Evolutionary conservation across 108 stramenopile species (phyloP).

Genomic region (Schizochytrium sp.): DNA sequence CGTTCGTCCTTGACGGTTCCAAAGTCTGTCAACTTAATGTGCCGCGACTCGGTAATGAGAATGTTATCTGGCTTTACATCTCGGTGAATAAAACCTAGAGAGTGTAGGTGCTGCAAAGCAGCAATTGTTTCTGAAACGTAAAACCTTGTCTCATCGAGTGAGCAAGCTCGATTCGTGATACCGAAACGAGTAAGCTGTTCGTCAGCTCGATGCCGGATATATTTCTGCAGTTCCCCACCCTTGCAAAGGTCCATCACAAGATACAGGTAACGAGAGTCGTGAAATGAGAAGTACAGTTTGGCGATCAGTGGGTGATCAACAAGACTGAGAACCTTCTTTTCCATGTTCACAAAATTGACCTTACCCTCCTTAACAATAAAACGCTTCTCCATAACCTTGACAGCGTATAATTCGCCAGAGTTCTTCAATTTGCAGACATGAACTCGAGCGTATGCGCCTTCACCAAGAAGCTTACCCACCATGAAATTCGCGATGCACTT

Average conservation of each 20-base stretch:
- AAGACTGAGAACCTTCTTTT: slow-evolving; percentile 57
- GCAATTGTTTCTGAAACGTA: slow-evolving; percentile 64
- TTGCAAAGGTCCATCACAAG: slow-evolving; percentile 65
- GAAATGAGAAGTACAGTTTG: slow-evolving; percentile 69
- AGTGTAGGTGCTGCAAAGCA: slow-evolving; percentile 72
- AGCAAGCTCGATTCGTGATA: neutral
- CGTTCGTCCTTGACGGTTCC: slow-evolving; percentile 62
- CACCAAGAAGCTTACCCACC: slow-evolving; percentile 71
- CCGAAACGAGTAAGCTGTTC: neutral
- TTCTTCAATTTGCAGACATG: slow-evolving; percentile 64
- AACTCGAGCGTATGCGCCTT: slow-evolving; percentile 74
- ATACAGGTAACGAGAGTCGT: slow-evolving; percentile 65
- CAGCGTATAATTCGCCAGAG: slow-evolving; percentile 24
- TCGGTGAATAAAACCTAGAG: slow-evolving; percentile 76
- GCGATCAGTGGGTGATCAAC: slow-evolving; percentile 66
- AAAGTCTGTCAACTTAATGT: slow-evolving; percentile 72
- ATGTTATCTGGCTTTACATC: slow-evolving; percentile 77
- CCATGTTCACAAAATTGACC: slow-evolving; percentile 62
- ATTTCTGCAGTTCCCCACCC: slow-evolving; percentile 62
- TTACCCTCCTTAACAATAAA: slow-evolving; percentile 61
- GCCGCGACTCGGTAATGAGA: slow-evolving; percentile 62
- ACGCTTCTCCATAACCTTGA: slow-evolving; percentile 66
- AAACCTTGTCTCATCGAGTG: slow-evolving; percentile 21
- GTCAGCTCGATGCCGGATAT: slow-evolving; percentile 60
- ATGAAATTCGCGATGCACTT: slow-evolving; percentile 62